Evolutionary conservation across 1,284 basidiomycete genomes (phyloP), one percentile per base, ranked within the genome.

Genomic region (Tilletia indica): DNA sequence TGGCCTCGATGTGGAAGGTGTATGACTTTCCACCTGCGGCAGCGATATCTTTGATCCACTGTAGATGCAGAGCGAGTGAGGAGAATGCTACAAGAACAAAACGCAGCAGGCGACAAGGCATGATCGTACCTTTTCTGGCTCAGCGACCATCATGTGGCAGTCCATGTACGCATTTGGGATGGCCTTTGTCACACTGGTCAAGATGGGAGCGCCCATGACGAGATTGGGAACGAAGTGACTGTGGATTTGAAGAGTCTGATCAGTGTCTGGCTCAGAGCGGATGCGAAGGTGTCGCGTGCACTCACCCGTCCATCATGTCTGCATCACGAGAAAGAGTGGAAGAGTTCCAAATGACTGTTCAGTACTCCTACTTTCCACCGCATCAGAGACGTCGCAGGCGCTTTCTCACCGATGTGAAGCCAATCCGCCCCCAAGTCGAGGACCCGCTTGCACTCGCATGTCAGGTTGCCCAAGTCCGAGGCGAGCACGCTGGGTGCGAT

Each of bases 121-220:
- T n/a, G 14, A 8, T 77, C 86, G 45, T 80, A 93, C 94, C 88
- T 91, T 91, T 80, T 92, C 92, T 2, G 97, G 97, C 74, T 98
- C 88, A 0, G 94, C 86, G 19, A 99, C 97, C 97, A 99, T 99
- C 97, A 99, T 99, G 86, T 99, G 97, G 86, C 95, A 98, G 86
- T 99, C 97, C 96, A 99, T 99, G 87, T 95, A 99, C 78, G 97
- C 96, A 71, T 91, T 92, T 4, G 95, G 94, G 25, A 98, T 89
- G 64, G 91, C 89, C 86, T 95, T 94, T 70, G 89, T 87, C n/a
- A 99, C 91, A 76, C 91, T 93, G 25, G 91, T 87, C 48, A 99
- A 88, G 68, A 99, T 89, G 2, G 96, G 96, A 38, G 94, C 91
- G 71, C 94, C 93, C 94, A 86, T 71, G 49, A 78, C 81, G 61